Evolutionary conservation across 2,329 filamentous ascomycete species (phyloP).

Genomic region (Neopestalotiopsis sp.): DNA sequence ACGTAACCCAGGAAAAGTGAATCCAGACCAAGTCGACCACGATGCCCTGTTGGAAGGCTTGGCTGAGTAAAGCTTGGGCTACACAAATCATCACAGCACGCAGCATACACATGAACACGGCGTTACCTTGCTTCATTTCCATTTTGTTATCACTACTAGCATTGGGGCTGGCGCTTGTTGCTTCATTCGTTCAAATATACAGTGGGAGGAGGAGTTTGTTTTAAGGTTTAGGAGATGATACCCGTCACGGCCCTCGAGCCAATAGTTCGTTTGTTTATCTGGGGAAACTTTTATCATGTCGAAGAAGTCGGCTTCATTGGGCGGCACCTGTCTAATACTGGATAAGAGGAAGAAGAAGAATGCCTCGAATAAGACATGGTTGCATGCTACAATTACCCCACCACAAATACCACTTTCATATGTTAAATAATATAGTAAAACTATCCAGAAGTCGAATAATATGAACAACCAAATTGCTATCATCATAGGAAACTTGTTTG

Average conservation of each 20-base stretch:
- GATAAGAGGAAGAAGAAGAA: background rate
- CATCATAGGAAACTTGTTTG: background rate
- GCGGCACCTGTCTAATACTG: background rate
- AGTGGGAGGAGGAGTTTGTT: background rate
- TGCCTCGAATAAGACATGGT: background rate
- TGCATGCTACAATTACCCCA: background rate
- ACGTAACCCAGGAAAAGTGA: conserved; percentile 61
- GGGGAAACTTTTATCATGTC: background rate
- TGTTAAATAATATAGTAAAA: conserved; percentile 12
- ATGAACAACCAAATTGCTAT: background rate
- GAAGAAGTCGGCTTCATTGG: background rate
- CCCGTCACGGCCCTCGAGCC: conserved; percentile 12
- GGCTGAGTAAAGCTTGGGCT: conserved; percentile 41
- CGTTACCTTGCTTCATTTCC: conserved; percentile 3
- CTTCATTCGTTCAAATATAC: background rate
- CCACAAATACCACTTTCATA: conserved; percentile 7
- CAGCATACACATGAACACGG: background rate
- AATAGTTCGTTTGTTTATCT: conserved; percentile 15
- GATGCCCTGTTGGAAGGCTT: conserved; percentile 67
- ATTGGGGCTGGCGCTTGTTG: background rate
- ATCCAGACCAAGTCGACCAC: conserved; percentile 62
- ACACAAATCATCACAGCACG: background rate
- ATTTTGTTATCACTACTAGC: background rate
- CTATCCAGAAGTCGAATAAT: background rate
- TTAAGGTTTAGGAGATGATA: conserved; percentile 13